Evolutionary conservation across 352 stramenopile species (phyloP).

Genomic region (Phytopythium cucurbitacearum): DNA sequence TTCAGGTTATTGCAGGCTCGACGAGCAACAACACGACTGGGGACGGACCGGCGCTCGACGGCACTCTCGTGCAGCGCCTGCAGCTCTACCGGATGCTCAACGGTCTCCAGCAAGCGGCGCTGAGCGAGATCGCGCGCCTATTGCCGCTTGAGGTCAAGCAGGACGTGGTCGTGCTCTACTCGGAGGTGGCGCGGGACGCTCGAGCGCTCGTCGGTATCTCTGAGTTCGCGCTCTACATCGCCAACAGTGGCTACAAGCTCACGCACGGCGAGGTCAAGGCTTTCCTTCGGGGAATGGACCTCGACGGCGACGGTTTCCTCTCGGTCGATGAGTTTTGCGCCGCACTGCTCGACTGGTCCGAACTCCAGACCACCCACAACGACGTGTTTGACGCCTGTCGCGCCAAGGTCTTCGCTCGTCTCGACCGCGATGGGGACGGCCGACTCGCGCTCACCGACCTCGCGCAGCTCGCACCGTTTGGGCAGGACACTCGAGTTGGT

Average conservation of each 20-base stretch:
- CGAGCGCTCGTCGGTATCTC: conserved; percentile 40
- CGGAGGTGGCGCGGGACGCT: conserved; percentile 48
- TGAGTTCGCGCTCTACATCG: conserved; percentile 51
- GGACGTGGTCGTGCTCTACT: conserved; percentile 64
- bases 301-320: conserved; percentile 59
- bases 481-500: background rate
- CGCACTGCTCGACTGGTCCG: conserved; percentile 61
- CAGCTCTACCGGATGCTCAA: conserved; percentile 75
- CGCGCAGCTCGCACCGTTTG: conserved; percentile 37
- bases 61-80: conserved; percentile 68
- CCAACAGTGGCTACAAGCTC: conserved; percentile 51
- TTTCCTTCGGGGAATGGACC: conserved; percentile 55
- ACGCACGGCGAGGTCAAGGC: conserved; percentile 53
- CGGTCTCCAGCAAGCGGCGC: conserved; percentile 58
- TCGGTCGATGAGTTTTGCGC: conserved; percentile 62
- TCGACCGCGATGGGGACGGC: conserved; percentile 53
- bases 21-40: too few species aligned
- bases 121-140: conserved; percentile 47
- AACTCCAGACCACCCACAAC: conserved; percentile 34
- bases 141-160: conserved; percentile 54
- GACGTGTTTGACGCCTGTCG: conserved; percentile 31
- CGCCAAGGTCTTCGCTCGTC: conserved; percentile 31
- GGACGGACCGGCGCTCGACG: conserved; percentile 27
- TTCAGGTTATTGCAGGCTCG: too few species aligned
- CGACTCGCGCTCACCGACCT: conserved; percentile 43